Evolutionary conservation across 2,329 filamentous ascomycete species (phyloP), one percentile per base, ranked within the genome.

Genomic region (Colletotrichum sp.): DNA sequence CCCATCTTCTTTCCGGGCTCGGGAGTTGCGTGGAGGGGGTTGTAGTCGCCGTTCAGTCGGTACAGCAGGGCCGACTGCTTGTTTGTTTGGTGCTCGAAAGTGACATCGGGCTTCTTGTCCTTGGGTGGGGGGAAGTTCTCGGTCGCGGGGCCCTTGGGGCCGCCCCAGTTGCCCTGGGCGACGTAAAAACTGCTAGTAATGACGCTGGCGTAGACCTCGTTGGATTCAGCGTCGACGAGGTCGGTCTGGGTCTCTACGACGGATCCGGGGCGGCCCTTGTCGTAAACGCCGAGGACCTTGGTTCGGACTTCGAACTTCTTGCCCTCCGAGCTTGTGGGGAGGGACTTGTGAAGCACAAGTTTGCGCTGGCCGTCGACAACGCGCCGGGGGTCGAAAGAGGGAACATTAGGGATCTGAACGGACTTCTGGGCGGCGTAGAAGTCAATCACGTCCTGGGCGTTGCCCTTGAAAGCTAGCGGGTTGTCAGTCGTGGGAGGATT

Each of bases 41-140:
- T 98, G 87, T 98, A 98, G 87, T 98, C 96, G 79, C 96, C 96
- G 81, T 98, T 98, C 67, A 98, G 90, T 78, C 95, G 91, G 85
- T 97, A 97, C 71, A 97, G 88, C 78, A 94, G 90, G 10, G 95
- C 92, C 6, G 95, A 95, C 87, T 96, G 92, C 69, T 87, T 82
- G 30, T 88, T 94, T 6, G 94, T 95, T 85, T 95, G 93, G 80
- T 94, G 90, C 80, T 91, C 90, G 79, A 94, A 91, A 8, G 92
- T 90, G 59, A 88, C 91, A 85, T 98, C 95, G 18, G 96, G 94
- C 67, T 88, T 87, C 86, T 92, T 92, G 78, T 89, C 93, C 82
- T 93, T 87, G 9, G 95, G 95, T 8, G 95, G 94, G 8, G 95
- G 94, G 87, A 92, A 98, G 86, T 92, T 96, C 79, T 93, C 88